Conservation (phyloP, 169 alveolate genomes). For the Cryptosporidium andersoni region DNA sequence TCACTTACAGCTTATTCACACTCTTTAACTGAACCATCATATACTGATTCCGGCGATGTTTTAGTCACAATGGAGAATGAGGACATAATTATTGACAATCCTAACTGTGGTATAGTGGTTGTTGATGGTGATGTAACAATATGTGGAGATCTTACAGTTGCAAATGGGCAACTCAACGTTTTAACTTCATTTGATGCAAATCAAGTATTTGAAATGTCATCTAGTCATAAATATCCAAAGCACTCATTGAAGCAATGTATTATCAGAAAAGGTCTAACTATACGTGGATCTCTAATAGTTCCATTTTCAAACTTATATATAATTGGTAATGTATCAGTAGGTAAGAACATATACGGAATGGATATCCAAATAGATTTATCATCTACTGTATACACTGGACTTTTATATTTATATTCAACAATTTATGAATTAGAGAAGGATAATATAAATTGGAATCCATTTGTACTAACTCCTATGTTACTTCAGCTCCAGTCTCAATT, state of each 20-base stretch:
- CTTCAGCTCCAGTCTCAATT: constrained; percentile 17
- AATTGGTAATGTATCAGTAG: constrained; percentile 43
- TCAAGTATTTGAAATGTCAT: constrained; percentile 16
- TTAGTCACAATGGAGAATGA: constrained; percentile 36
- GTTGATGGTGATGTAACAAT: constrained; percentile 57
- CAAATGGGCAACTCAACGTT: constrained; percentile 54
- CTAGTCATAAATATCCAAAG: constrained; percentile 16
- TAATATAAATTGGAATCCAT: constrained; percentile 16
- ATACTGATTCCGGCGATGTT: constrained; percentile 49
- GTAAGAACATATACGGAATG: constrained; percentile 36
- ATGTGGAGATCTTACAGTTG: constrained; percentile 49
- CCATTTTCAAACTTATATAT: constrained; percentile 61
- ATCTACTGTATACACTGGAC: constrained; percentile 25
- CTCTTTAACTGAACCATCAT: constrained; percentile 23
- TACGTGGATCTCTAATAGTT: constrained; percentile 56
- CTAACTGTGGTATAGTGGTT: constrained; percentile 39
- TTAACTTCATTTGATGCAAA: constrained; percentile 62
- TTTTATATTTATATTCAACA: constrained; percentile 40
- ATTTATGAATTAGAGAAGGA: background rate
- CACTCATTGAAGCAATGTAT: constrained; percentile 40
- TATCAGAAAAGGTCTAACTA: constrained; percentile 55
- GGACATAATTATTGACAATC: constrained; percentile 54
- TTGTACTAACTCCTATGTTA: constrained; percentile 21
- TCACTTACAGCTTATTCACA: constrained; percentile 20
- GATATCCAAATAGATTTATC: constrained; percentile 57